Evolutionary conservation across 768 basidiomycete species (phyloP), one percentile per base, ranked within the genome.

Genomic region (Gloeopeniophorella convolvens): DNA sequence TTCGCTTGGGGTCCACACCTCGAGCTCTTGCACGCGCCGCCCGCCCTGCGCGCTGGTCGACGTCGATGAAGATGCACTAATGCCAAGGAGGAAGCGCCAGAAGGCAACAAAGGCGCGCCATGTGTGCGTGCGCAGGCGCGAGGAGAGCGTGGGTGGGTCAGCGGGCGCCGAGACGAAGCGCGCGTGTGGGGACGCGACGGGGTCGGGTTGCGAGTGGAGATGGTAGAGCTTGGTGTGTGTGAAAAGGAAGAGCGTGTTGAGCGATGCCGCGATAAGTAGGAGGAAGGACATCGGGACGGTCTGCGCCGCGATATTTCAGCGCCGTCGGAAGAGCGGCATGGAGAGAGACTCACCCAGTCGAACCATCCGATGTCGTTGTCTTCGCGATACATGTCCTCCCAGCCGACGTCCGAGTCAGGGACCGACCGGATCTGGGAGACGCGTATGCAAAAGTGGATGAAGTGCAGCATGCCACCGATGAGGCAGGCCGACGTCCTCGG

Each of bases 311-410:
- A 43, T 24, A 42, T 49, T 34, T 8, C 16, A 18, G n/a, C n/a
- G n/a, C n/a, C n/a, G n/a, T n/a, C n/a, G n/a, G n/a, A n/a, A n/a
- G n/a, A n/a, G n/a, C n/a, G 21, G 3, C 42, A 48, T 16, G 42
- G 21, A 53, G 24, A 42, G 34, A 37, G 36, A 60, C 64, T 56
- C 46, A 88, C 89, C 89, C 89, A 91, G 66, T 87, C 82, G 51
- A 88, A 82, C 86, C 86, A 87, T 3, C 80, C 71, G 16, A 72
- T 69, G 21, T 76, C 76, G 60, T 74, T 78, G 45, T 74, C 78
- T 61, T 84, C 84, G 49, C 75, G 74, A 52, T 85, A 82, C 69
- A 89, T 78, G 62, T 85, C 82, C 59, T 89, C 85, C 86, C 86
- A 89, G 3, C 80, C 82, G 16, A 82, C 59, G 54, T 89, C 85